These are phyloP conservation scores for Xylaria longipes DNA, from an alignment of 495 filamentous ascomycete species.

Conservation along the genomic window DNA sequence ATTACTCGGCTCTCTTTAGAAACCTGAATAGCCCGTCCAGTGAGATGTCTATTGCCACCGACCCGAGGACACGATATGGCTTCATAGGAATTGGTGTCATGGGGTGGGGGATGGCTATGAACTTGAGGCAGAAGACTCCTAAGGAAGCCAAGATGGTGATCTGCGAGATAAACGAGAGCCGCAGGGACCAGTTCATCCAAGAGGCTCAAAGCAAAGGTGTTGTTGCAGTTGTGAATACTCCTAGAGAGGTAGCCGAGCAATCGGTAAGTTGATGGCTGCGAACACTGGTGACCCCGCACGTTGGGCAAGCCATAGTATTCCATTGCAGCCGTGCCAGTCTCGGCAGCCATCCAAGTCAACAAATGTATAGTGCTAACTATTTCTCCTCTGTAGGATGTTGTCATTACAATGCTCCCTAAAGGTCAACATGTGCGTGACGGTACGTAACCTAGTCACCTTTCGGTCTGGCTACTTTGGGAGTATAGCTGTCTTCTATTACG, in stretches of 20 bases:
- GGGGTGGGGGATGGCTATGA: slow-evolving; percentile 55
- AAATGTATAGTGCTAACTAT: background rate
- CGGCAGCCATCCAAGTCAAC: background rate
- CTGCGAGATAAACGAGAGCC: slow-evolving; percentile 46
- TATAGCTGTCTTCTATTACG: background rate
- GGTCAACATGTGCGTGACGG: slow-evolving; percentile 39
- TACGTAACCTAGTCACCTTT: background rate
- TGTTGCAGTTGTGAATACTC: slow-evolving; percentile 15
- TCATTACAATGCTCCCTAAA: slow-evolving; percentile 45
- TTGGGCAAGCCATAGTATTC: background rate
- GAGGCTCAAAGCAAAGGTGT: slow-evolving; percentile 31
- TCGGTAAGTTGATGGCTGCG: slow-evolving; percentile 33
- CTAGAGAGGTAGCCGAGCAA: slow-evolving; percentile 52
- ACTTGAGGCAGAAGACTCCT: slow-evolving; percentile 49
- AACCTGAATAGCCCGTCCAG: too few relatives aligned
- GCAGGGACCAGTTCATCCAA: slow-evolving; percentile 41
- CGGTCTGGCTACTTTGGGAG: background rate
- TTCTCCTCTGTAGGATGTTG: slow-evolving; percentile 32
- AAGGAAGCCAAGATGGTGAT: slow-evolving; percentile 45
- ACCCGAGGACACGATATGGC: slow-evolving; percentile 17
- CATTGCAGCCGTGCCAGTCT: too few relatives aligned
- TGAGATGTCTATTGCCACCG: slow-evolving; percentile 10
- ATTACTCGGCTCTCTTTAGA: background rate
- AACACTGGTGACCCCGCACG: slow-evolving; percentile 1
- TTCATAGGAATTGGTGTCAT: slow-evolving; percentile 29